Base-by-base conservation (phyloP, 495 filamentous ascomycete species). In the Talaromyces proteolyticus region DNA sequence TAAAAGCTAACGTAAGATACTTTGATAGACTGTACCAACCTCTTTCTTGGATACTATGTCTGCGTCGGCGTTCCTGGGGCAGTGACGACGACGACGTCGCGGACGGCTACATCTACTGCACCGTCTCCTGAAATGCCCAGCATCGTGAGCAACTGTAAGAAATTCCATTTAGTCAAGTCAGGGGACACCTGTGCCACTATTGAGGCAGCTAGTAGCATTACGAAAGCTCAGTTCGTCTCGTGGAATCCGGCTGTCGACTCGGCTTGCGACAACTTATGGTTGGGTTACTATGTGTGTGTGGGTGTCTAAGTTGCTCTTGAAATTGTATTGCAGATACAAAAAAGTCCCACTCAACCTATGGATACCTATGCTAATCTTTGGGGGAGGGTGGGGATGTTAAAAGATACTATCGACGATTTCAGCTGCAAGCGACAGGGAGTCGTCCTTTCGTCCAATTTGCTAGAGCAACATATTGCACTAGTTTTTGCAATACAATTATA, bases 81-180 rank as follows among this genome's bases (percentile, higher is more conserved):
- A 23, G 37, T 49, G 6, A 56, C 53, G 23, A 53, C 48, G 7
- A 47, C 45, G 6, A 55, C 53, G 4, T 16, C 49, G 26, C 12
- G 22, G 2, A 51, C 52, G 7, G 42, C 55, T 1, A 41, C 48
- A 21, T 48, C 51, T 36, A 57, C 52, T 14, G 47, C 41, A 11
- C 59, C 67, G n/a, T 39, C 48, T 36, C 70, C 72, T 22, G 55
- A 51, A 18, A 63, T 69, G 59, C 57, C 65, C 3, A 66, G 65
- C n/a, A 72, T 72, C 53, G 55, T 63, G 36, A 37, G 21, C 29
- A 67, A 65, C 53, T 76, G 70, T 55, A 62, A 67, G 44, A 56
- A 43, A 8, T 71, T 62, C 51, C 57, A 72, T 56, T 44, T 63
- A 24, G 71, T 70, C 22, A 36, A 50, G 34, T 40, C 47, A 4